A percentile compares a stretch with the other conserved stretches of the same genome.
Conservation (phyloP, 129 eudicot genomes). For the Silybum marianum region DNA sequence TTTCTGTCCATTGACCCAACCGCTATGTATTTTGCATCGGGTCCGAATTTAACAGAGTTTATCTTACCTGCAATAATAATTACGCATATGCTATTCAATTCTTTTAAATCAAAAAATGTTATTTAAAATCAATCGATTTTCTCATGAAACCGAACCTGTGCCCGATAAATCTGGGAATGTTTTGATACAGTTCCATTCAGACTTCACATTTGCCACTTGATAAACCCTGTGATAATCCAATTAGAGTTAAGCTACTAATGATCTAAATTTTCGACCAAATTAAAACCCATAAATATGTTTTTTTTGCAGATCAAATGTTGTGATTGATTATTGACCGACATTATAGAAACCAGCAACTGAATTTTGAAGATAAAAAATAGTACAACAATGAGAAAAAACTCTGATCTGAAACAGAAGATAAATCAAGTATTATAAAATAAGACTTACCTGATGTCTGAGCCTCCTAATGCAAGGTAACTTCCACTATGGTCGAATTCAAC, state of each 20-base stretch:
- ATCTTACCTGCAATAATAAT: constrained; percentile 46
- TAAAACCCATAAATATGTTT: background rate
- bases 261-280: background rate
- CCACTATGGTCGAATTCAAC: constrained; percentile 84
- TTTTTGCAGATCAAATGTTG: background rate
- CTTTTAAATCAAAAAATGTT: background rate
- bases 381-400: background rate
- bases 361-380: background rate
- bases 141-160: constrained; percentile 45
- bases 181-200: constrained; percentile 73
- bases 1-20: constrained; percentile 71
- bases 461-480: constrained; percentile 74
- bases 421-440: background rate
- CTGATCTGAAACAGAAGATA: background rate
- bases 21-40: constrained; percentile 77
- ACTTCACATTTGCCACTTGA: constrained; percentile 73
- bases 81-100: background rate
- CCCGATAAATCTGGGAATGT: constrained; percentile 79
- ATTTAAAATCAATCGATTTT: background rate
- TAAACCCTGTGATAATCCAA: constrained; percentile 51
- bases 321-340: background rate
- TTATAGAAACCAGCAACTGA: background rate
- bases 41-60: constrained; percentile 58
- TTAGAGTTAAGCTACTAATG: background rate
- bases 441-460: constrained; percentile 72